Percentiles rank a stretch among this genome's conserved stretches.
Conservation (phyloP, 345 rosid genomes). For the Lagerstroemia speciosa region DNA sequence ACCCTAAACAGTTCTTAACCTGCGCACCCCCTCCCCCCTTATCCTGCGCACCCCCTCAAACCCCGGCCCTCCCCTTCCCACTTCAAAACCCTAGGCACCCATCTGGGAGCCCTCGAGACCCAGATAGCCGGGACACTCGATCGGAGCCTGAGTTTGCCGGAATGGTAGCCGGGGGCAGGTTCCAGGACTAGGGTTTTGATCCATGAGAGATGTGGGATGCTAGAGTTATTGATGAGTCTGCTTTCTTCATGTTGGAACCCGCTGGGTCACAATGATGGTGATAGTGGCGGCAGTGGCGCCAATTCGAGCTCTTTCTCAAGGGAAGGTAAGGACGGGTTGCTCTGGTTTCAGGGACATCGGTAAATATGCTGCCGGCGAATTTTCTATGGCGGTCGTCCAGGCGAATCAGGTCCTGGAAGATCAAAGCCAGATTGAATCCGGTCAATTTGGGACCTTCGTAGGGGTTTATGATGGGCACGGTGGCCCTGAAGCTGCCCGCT, state of each 20-base stretch:
- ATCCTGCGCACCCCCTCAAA: conserved; percentile 17
- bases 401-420: conserved; percentile 85
- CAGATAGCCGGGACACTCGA: conserved; percentile 12
- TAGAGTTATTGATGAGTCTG: conserved; percentile 82
- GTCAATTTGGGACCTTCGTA: conserved; percentile 79
- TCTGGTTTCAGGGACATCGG: conserved; percentile 75
- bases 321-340: conserved; percentile 69
- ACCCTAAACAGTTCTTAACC: conserved; percentile 18
- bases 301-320: conserved; percentile 18
- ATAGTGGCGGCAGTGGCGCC: conserved; percentile 8
- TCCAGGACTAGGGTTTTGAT: conserved; percentile 23
- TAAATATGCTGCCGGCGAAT: conserved; percentile 57
- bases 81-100: conserved; percentile 12
- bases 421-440: conserved; percentile 88
- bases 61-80: background rate
- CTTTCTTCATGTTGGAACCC: conserved; percentile 74
- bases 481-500: conserved; percentile 83
- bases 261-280: conserved; percentile 37
- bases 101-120: conserved; percentile 10
- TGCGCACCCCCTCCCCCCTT: conserved; percentile 15
- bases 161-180: conserved; percentile 13
- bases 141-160: conserved; percentile 3
- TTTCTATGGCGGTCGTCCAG: conserved; percentile 89
- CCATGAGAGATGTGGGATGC: conserved; percentile 82
- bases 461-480: conserved; percentile 95